Percentiles rank a stretch among this genome's conserved stretches.
These are phyloP conservation scores for Boechera retrofracta DNA, from an alignment of 345 rosid species.

Conservation along the genomic window DNA sequence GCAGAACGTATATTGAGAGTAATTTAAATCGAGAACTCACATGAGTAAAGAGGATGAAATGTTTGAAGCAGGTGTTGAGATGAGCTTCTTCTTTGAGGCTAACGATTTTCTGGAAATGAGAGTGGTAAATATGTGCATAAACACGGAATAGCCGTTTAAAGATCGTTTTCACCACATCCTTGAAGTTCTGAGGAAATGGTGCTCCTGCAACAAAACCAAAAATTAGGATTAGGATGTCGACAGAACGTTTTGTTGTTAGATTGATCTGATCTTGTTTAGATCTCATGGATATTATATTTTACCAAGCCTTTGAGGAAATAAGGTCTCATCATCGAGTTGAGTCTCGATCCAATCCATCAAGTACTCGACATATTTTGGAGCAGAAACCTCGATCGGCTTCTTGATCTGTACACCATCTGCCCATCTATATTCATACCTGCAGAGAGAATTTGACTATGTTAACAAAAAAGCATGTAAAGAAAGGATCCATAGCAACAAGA, in stretches of 20 bases:
- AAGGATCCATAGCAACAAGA: slow-evolving; percentile 10
- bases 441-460: slow-evolving; percentile 6
- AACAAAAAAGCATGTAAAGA: background rate
- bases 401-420: slow-evolving; percentile 99
- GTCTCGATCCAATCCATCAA: slow-evolving; percentile 98
- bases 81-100: slow-evolving; percentile 99
- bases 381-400: slow-evolving; percentile 98
- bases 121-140: slow-evolving; percentile 93
- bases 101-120: slow-evolving; percentile 98
- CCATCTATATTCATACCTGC: slow-evolving; percentile 98
- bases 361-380: slow-evolving; percentile 98
- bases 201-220: slow-evolving; percentile 54
- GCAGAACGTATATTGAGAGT: background rate
- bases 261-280: background rate
- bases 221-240: background rate
- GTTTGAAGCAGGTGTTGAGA: slow-evolving; percentile 99
- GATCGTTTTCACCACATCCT: slow-evolving; percentile 95
- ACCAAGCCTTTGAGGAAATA: slow-evolving; percentile 99
- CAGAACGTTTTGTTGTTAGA: background rate
- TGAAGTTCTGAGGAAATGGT: slow-evolving; percentile 97
- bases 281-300: slow-evolving; percentile 39
- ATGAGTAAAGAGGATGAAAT: slow-evolving; percentile 89
- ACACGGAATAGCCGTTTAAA: slow-evolving; percentile 95
- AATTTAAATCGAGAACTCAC: slow-evolving; percentile 54
- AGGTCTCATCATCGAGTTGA: slow-evolving; percentile 95